Base-by-base conservation (phyloP, 2,329 filamentous ascomycete genomes). In the Plenodomus biglobosus region DNA sequence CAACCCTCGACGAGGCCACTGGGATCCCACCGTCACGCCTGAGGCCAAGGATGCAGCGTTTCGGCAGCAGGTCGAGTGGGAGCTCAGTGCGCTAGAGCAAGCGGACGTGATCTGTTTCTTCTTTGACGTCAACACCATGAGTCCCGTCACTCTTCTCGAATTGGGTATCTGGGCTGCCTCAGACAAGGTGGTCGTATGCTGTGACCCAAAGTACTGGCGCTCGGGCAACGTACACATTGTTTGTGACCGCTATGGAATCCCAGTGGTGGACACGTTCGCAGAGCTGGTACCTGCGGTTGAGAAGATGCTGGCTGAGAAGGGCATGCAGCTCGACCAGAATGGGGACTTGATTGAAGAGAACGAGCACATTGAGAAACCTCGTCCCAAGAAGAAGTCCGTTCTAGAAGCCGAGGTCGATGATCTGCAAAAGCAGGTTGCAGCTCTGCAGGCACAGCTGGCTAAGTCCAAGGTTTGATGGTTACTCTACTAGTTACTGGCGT, bases 181-280 rank as follows among this genome's bases (percentile, higher is more conserved):
- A 1, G 69, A 69, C 1, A 80, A 77, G 60, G 72, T 75, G 1
- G 69, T 86, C 10, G 82, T 85, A 0, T 78, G 78, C 36, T 83
- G 79, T 39, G 72, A 76, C 1, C 64, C 73, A 19, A 75, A 73
- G 0, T 87, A 81, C 57, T 76, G 68, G 68, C 84, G 84, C 64
- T 74, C 74, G n/a, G 84, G 82, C 0, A 85, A 87, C 53, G 80
- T 87, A 24, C 72, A 81, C 58, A 70, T 83, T 13, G 76, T 84
- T 8, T 85, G 83, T 51, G 62, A 71, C 48, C 73, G 73, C 44
- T 79, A 77, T 50, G 73, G 66, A 0, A 64, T 84, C 5, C 68
- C 74, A 32, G 62, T 80, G 46, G 66, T 80, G 22, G 69, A 75
- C 15, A 74, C 59, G 2, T 69, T 77, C 19, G 70, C 70, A 3